Evolutionary conservation across 2,329 filamentous ascomycete genomes (phyloP).

Genomic region (Rhynchosporium agropyri): DNA sequence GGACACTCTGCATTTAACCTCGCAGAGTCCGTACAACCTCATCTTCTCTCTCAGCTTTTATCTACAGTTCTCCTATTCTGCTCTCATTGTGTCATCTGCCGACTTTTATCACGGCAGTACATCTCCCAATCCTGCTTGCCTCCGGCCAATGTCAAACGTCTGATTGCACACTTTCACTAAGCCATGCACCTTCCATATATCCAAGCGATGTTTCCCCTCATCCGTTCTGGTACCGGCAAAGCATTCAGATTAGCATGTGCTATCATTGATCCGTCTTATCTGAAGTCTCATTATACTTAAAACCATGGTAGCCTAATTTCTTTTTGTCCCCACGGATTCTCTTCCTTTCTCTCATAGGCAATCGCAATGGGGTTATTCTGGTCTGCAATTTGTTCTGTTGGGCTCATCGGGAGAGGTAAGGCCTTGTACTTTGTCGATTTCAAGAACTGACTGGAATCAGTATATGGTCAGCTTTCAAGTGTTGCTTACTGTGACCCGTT

Average conservation of each 20-base stretch:
- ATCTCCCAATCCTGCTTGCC: not conserved
- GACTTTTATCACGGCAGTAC: not conserved
- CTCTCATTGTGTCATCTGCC: not conserved
- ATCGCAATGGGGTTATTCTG: not conserved
- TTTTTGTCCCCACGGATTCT: not conserved
- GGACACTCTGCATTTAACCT: constrained; percentile 12
- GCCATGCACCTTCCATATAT: constrained; percentile 5
- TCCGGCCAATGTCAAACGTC: constrained; percentile 7
- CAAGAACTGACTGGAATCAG: not conserved
- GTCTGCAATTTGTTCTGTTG: not conserved
- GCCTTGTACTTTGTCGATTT: not conserved
- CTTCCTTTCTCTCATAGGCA: not conserved
- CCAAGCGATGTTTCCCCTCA: constrained; percentile 8
- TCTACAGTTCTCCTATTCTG: too few species aligned
- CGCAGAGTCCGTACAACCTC: not conserved
- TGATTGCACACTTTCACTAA: not conserved
- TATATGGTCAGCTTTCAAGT: constrained; percentile 6
- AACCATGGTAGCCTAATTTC: not conserved
- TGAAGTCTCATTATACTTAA: not conserved
- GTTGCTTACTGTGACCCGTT: constrained; percentile 22
- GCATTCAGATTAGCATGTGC: constrained; percentile 13
- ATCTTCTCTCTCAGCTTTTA: not conserved
- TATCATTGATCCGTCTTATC: not conserved
- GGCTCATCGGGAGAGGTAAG: not conserved
- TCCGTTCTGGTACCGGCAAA: constrained; percentile 15